These are phyloP conservation scores for Puya raimondii DNA, from an alignment of 176 grass and related monocot genomes.

Conservation along the genomic window DNA sequence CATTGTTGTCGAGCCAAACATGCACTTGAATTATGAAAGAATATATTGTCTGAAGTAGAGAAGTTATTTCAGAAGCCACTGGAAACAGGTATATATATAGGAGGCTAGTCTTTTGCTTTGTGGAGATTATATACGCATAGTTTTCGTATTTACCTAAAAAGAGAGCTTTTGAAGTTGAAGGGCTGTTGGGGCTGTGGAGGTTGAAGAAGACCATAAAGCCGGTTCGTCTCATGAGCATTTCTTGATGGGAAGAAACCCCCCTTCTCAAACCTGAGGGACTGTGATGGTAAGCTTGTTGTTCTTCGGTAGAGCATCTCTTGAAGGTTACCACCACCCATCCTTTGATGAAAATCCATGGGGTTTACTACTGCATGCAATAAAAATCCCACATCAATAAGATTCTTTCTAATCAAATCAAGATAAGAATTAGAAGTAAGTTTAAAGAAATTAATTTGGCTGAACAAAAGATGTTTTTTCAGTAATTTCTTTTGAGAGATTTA, in stretches of 20 bases:
- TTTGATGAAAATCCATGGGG: conserved; percentile 66
- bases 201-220: conserved; percentile 50
- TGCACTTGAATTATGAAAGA: too few relatives aligned
- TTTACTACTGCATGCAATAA: conserved; percentile 53
- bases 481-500: background rate
- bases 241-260: conserved; percentile 33
- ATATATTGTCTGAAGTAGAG: too few relatives aligned
- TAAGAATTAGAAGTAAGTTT: conserved; percentile 12
- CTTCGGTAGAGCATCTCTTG: conserved; percentile 67
- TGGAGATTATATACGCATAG: background rate
- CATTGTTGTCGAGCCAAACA: too few relatives aligned
- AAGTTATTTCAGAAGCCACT: too few relatives aligned
- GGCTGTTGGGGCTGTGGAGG: conserved; percentile 26
- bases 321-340: conserved; percentile 57
- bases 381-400: conserved; percentile 19
- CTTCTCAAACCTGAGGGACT: conserved; percentile 29
- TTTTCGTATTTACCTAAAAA: conserved; percentile 37
- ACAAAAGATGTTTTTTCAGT: background rate
- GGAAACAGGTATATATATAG: background rate
- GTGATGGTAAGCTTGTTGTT: conserved; percentile 26
- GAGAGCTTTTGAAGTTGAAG: conserved; percentile 46
- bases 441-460: conserved; percentile 35
- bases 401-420: background rate
- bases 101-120: background rate
- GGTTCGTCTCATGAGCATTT: conserved; percentile 30